These are phyloP conservation scores for Malus asiatica DNA, from an alignment of 306 rosid genomes.

Conservation along the genomic window DNA sequence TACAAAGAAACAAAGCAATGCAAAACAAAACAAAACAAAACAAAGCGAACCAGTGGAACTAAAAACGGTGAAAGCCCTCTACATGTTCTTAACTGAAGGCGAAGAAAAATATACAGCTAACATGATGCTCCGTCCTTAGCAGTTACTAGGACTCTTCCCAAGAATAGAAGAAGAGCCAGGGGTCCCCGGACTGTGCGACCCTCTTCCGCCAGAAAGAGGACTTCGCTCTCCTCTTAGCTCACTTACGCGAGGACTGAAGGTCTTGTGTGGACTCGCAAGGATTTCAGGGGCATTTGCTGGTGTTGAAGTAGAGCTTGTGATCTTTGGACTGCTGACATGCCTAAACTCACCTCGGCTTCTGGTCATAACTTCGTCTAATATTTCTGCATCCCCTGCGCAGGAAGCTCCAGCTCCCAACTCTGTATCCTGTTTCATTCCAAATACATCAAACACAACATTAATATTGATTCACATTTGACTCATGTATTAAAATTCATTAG, in stretches of 20 bases:
- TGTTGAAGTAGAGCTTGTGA: slow-evolving; percentile 74
- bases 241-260: slow-evolving; percentile 51
- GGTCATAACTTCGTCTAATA: slow-evolving; percentile 76
- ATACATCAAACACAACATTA: neutral
- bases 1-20: slow-evolving; percentile 29
- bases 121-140: slow-evolving; percentile 29
- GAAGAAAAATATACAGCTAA: neutral
- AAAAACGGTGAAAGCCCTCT: neutral
- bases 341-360: slow-evolving; percentile 94
- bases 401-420: slow-evolving; percentile 66
- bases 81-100: slow-evolving; percentile 10
- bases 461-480: neutral
- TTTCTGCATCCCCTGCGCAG: slow-evolving; percentile 58
- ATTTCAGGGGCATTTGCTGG: slow-evolving; percentile 40
- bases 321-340: slow-evolving; percentile 69
- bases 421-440: slow-evolving; percentile 64
- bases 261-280: slow-evolving; percentile 43
- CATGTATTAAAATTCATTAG: neutral
- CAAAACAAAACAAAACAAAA: slow-evolving; percentile 15
- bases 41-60: neutral
- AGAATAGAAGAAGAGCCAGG: slow-evolving; percentile 37
- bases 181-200: slow-evolving; percentile 46
- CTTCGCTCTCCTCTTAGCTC: slow-evolving; percentile 53
- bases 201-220: slow-evolving; percentile 61
- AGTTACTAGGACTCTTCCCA: slow-evolving; percentile 64